Percentiles rank a stretch among this genome's conserved stretches.
phyloP scores from a whole-genome alignment of 768 basidiomycete genomes.

The Pleurotus platypus region DNA sequence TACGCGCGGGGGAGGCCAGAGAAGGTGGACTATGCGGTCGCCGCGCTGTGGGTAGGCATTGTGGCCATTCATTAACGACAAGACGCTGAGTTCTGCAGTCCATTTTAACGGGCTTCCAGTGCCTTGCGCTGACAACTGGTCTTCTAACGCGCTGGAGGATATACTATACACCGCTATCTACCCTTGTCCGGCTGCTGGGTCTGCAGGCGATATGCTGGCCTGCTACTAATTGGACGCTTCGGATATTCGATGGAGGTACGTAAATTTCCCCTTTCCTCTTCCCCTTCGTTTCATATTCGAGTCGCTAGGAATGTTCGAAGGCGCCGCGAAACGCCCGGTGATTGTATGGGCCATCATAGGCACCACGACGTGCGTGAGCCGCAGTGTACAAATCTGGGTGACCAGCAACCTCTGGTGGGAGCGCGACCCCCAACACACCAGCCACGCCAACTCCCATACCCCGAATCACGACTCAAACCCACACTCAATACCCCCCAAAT shows the following conservation, averaged over 20 bases:
- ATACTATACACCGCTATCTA: conserved; percentile 85
- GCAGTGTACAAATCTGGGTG: conserved; percentile 92
- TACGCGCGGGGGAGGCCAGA: conserved; percentile 34
- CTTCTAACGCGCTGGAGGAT: conserved; percentile 86
- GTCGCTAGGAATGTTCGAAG: conserved; percentile 4
- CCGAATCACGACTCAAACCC: not conserved
- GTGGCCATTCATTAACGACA: not conserved
- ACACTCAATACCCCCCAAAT: not conserved
- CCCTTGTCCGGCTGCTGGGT: conserved; percentile 87
- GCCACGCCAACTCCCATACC: not conserved
- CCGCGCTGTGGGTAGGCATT: conserved; percentile 64
- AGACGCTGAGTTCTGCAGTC: conserved; percentile 40
- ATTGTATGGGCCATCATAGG: conserved; percentile 88
- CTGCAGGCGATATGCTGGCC: conserved; percentile 98
- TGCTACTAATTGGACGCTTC: conserved; percentile 82
- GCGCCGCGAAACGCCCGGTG: conserved; percentile 65
- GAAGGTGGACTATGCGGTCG: conserved; percentile 62
- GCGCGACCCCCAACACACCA: conserved; percentile 12
- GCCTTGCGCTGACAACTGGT: conserved; percentile 83
- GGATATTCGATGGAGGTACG: conserved; percentile 48
- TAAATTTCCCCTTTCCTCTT: not conserved
- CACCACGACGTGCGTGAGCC: conserved; percentile 80
- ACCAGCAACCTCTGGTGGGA: conserved; percentile 81
- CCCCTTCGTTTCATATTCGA: not conserved
- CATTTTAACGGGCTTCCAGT: conserved; percentile 85